Conservation (phyloP, 2,329 filamentous ascomycete species). For the Sclerotinia subarctica region DNA sequence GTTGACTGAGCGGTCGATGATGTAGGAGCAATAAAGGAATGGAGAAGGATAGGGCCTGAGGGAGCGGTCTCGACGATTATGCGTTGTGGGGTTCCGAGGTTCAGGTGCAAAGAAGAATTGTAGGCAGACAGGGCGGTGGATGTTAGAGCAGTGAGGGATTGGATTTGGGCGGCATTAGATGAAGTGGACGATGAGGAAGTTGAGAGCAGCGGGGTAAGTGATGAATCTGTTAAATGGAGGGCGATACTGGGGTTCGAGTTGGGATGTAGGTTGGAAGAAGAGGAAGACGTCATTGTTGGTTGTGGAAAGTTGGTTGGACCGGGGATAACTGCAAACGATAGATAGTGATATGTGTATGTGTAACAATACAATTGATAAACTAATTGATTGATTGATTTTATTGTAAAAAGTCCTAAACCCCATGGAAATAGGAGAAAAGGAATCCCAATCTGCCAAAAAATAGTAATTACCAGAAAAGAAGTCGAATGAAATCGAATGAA, state of each 20-base stretch:
- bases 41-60: slow-evolving; percentile 40
- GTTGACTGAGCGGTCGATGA: background rate
- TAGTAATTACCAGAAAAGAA: background rate
- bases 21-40: slow-evolving; percentile 47
- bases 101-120: slow-evolving; percentile 51
- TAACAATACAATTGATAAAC: background rate
- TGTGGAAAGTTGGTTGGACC: background rate
- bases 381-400: background rate
- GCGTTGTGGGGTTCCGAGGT: slow-evolving; percentile 52
- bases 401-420: background rate
- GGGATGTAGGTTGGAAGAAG: background rate
- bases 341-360: background rate
- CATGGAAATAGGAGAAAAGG: background rate
- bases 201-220: slow-evolving; percentile 56
- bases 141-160: slow-evolving; percentile 52
- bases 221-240: slow-evolving; percentile 50
- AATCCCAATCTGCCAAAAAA: background rate
- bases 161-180: slow-evolving; percentile 35
- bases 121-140: slow-evolving; percentile 52
- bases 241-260: slow-evolving; percentile 25
- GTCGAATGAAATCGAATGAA: background rate
- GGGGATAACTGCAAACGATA: background rate
- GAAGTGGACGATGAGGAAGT: slow-evolving; percentile 34
- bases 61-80: slow-evolving; percentile 56
- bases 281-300: slow-evolving; percentile 4